Conservation (phyloP, 371 early-diverging fungal genomes). For the Enterospora canceri region DNA sequence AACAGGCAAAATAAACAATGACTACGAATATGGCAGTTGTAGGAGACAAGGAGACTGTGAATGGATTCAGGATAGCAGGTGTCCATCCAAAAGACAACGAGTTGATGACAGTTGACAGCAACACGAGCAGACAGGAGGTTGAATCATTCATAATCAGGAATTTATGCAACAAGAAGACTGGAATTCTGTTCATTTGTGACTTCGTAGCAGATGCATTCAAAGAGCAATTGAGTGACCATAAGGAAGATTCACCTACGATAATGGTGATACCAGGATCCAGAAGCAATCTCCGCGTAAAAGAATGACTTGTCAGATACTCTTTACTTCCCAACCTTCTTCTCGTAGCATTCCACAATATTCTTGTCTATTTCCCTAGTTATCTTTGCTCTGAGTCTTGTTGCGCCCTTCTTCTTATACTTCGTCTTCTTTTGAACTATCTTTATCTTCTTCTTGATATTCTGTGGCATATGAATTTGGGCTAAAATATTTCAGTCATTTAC, state of each 20-base stretch:
- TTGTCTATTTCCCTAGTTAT: neutral
- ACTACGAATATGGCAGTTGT: constrained; percentile 46
- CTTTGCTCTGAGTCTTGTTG: neutral
- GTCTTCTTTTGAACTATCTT: neutral
- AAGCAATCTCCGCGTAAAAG: neutral
- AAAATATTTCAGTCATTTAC: too few relatives aligned
- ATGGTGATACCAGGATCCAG: constrained; percentile 42
- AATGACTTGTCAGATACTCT: neutral
- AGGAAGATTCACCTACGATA: constrained; percentile 45
- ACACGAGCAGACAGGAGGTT: constrained; percentile 37
- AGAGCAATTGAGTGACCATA: constrained; percentile 29
- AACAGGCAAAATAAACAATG: neutral
- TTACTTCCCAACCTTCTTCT: constrained; percentile 1
- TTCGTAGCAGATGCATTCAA: constrained; percentile 39
- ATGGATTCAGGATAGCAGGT: constrained; percentile 53
- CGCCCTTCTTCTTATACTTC: neutral
- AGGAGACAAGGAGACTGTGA: constrained; percentile 54
- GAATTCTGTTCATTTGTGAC: constrained; percentile 51
- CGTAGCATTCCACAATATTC: neutral
- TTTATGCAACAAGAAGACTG: constrained; percentile 44
- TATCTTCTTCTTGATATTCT: neutral
- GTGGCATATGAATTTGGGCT: neutral
- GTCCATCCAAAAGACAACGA: constrained; percentile 27
- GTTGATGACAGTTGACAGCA: constrained; percentile 26
- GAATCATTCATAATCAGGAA: constrained; percentile 23